phyloP scores from a whole-genome alignment of 1,139 yeast species.

The Magnusiomyces tetraspermus region DNA sequence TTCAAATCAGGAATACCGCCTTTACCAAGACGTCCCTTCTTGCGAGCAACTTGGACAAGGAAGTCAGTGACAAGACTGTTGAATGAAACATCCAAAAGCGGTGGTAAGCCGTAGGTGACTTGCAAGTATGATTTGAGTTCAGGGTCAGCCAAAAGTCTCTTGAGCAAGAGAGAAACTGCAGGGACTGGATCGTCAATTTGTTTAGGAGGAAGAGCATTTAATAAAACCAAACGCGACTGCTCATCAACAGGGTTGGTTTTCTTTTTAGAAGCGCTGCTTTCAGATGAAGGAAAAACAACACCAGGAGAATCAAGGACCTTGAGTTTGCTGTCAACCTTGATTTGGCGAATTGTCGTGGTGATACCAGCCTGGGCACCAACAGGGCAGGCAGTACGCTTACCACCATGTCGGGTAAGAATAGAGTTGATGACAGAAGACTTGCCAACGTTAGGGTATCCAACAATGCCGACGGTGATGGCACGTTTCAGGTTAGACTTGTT shows the following conservation, averaged over 20 bases:
- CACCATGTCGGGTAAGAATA: slow-evolving; percentile 64
- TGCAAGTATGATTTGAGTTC: slow-evolving; percentile 72
- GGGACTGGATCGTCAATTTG: slow-evolving; percentile 75
- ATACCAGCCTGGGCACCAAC: slow-evolving; percentile 98
- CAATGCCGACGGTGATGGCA: slow-evolving; percentile 89
- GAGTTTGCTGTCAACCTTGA: slow-evolving; percentile 82
- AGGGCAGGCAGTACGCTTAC: slow-evolving; percentile 65
- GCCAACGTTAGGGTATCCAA: slow-evolving; percentile 94
- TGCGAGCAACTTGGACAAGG: slow-evolving; percentile 85
- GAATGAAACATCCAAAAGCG: slow-evolving; percentile 48
- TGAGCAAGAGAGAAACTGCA: slow-evolving; percentile 68
- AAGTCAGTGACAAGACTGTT: slow-evolving; percentile 51
- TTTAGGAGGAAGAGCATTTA: slow-evolving; percentile 87
- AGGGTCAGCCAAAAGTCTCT: slow-evolving; percentile 47
- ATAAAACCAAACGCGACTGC: slow-evolving; percentile 77
- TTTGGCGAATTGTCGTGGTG: slow-evolving; percentile 83
- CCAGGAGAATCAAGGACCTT: slow-evolving; percentile 94
- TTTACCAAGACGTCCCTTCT: slow-evolving; percentile 81
- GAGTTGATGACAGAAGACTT: slow-evolving; percentile 92
- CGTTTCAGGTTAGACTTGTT: slow-evolving; percentile 76
- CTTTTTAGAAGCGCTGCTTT: slow-evolving; percentile 32
- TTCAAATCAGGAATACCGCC: slow-evolving; percentile 89
- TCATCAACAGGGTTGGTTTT: slow-evolving; percentile 48
- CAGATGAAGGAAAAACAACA: slow-evolving; percentile 81
- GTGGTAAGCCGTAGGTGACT: slow-evolving; percentile 66